Base-by-base conservation (phyloP, 768 basidiomycete species). In the Pisolithus tinctorius region DNA sequence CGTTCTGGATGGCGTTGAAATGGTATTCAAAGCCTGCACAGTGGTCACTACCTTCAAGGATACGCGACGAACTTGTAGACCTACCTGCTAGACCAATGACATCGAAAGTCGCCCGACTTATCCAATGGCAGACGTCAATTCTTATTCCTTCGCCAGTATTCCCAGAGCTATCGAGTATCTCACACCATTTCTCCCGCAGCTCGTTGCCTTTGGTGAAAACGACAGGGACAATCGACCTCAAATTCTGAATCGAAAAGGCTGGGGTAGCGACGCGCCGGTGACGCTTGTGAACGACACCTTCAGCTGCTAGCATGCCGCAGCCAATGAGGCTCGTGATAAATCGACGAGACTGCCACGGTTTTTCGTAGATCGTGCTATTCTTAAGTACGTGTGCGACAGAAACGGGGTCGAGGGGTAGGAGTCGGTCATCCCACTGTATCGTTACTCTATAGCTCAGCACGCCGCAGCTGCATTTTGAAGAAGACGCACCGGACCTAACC, bases 21-120 rank as follows among this genome's bases (percentile, higher is more conserved):
- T 84, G 74, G 60, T 94, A 94, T 55, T 84, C 88, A 61, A 94
- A 95, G 2, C 86, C 89, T 90, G 47, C 6, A 43, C 10, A 49
- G 31, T 26, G 5, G 45, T 60, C n/a, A 55, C 4, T 40, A 51
- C 29, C 30, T 4, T 14, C 29, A 45, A 30, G 16, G 13, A n/a
- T 36, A 27, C 13, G 27, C 36, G 57, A 27, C 49, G 41, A 36
- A 37, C 13, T 27, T 38, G 43, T 51, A 23, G 7, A n/a, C 72
- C 43, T 50, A 88, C 88, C 88, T 39, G 92, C 88, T n/a, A 89
- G 65, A 1, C 92, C 93, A 58, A 96, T 92, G 41, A 94, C 84
- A 64, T 95, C 93, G 60, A 96, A 88, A 0, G 92, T 92, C 8
- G 84, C 83, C 40, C 90, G 77, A 55, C 83, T 86, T 31, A 93